These are phyloP conservation scores for Dichotomocladium elegans DNA, from an alignment of 371 early-diverging fungal genomes.

Conservation along the genomic window DNA sequence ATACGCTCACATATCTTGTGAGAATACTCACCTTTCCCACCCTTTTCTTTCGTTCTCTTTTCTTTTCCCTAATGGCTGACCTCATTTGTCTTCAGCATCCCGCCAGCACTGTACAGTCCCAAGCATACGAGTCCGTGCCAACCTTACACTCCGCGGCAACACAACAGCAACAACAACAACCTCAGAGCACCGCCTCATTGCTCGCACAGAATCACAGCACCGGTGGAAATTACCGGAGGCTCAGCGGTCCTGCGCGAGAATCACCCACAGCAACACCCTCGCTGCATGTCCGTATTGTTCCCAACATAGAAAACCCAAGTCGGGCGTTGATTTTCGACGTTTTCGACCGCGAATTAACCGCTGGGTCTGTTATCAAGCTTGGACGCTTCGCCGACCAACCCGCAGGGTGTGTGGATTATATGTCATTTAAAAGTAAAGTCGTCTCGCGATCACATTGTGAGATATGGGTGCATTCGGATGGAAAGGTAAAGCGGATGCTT, in stretches of 20 bases:
- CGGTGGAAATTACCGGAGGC: too few species aligned
- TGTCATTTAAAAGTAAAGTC: constrained; percentile 93
- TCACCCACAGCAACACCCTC: constrained; percentile 5
- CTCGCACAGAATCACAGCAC: too few species aligned
- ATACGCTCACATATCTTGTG: too few species aligned
- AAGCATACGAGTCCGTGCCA: too few species aligned
- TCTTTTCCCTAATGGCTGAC: constrained; percentile 1
- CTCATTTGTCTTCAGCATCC: too few species aligned
- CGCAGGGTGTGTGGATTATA: constrained; percentile 48
- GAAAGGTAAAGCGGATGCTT: constrained; percentile 15
- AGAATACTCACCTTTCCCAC: background rate
- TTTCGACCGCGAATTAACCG: constrained; percentile 74
- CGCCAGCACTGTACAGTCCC: too few species aligned
- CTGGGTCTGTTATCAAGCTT: constrained; percentile 67
- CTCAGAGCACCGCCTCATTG: too few species aligned
- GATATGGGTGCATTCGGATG: constrained; percentile 73
- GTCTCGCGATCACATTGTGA: constrained; percentile 92
- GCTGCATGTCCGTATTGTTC: constrained; percentile 71
- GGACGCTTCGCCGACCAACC: constrained; percentile 80
- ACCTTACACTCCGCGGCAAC: too few species aligned
- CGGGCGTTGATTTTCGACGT: constrained; percentile 78
- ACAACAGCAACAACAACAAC: too few species aligned
- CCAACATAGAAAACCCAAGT: constrained; percentile 68
- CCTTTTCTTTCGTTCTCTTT: background rate
- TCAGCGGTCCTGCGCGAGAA: too few species aligned